Percentiles rank a stretch among this genome's conserved stretches.
Evolutionary conservation across 208 protist genomes (phyloP).

Genomic region (Porcisia hertigi): DNA sequence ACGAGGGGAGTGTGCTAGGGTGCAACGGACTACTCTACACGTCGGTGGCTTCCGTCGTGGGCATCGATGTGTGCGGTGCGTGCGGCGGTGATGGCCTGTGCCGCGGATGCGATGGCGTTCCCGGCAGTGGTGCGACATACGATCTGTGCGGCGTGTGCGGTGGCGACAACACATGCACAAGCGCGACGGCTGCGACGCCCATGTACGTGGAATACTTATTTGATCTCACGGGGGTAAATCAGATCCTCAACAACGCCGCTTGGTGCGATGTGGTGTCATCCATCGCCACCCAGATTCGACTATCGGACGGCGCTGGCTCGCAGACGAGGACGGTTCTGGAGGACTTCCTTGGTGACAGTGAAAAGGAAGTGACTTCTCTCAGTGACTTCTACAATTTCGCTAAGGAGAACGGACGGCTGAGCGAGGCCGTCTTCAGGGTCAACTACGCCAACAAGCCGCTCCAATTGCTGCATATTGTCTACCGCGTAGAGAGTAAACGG

Average conservation of each 20-base stretch:
- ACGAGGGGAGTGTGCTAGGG: slow-evolving; percentile 15
- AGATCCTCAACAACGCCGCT: background rate
- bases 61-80: slow-evolving; percentile 42
- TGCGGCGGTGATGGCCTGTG: slow-evolving; percentile 58
- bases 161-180: slow-evolving; percentile 38
- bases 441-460: background rate
- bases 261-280: slow-evolving; percentile 15
- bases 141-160: slow-evolving; percentile 66
- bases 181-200: slow-evolving; percentile 6
- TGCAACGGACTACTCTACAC: slow-evolving; percentile 43
- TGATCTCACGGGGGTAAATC: slow-evolving; percentile 21
- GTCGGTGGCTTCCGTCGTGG: slow-evolving; percentile 2
- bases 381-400: slow-evolving; percentile 31
- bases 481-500: slow-evolving; percentile 20
- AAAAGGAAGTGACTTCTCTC: slow-evolving; percentile 7
- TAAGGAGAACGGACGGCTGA: slow-evolving; percentile 20
- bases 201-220: slow-evolving; percentile 43
- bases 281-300: slow-evolving; percentile 5
- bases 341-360: slow-evolving; percentile 25
- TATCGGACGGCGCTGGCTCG: slow-evolving; percentile 2
- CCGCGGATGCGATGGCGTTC: slow-evolving; percentile 55
- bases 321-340: slow-evolving; percentile 27
- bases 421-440: slow-evolving; percentile 30
- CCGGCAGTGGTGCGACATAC: slow-evolving; percentile 30
- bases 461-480: slow-evolving; percentile 18